These are phyloP conservation scores for Sporisorium graminicola DNA, from an alignment of 1,284 basidiomycete genomes.

Conservation along the genomic window DNA sequence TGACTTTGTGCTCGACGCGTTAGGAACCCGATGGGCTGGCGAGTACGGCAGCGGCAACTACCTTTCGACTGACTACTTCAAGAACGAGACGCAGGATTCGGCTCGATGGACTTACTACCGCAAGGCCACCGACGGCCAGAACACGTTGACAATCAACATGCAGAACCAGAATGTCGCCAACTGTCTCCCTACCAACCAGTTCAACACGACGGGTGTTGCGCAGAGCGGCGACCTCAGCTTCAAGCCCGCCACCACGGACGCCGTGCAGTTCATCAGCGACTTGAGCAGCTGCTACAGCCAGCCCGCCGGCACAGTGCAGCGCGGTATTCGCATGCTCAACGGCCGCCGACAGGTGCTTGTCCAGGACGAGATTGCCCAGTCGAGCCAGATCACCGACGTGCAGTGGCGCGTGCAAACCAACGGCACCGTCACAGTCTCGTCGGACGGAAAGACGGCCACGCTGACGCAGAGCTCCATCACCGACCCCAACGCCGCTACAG, in stretches of 20 bases:
- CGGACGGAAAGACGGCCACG: constrained; percentile 74
- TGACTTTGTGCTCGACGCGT: constrained; percentile 93
- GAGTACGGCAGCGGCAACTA: constrained; percentile 93
- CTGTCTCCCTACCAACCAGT: constrained; percentile 76
- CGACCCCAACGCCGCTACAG: constrained; percentile 75
- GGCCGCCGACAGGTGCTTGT: constrained; percentile 86
- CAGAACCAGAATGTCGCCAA: constrained; percentile 85
- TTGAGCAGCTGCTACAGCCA: constrained; percentile 83
- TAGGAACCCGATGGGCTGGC: constrained; percentile 94
- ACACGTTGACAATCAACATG: constrained; percentile 84
- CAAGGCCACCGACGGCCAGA: constrained; percentile 96
- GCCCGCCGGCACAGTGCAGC: constrained; percentile 76
- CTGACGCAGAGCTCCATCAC: constrained; percentile 75
- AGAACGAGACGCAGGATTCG: constrained; percentile 52
- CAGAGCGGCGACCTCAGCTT: constrained; percentile 81
- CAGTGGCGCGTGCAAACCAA: constrained; percentile 98
- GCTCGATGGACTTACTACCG: constrained; percentile 76
- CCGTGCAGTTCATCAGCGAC: constrained; percentile 86
- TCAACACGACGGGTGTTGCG: constrained; percentile 75
- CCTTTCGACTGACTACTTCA: constrained; percentile 71
- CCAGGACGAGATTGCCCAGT: constrained; percentile 70
- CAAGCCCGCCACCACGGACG: constrained; percentile 77
- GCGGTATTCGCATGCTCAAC: constrained; percentile 90
- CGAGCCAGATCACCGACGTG: constrained; percentile 70
- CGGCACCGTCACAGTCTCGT: constrained; percentile 73